Evolutionary conservation across 352 stramenopile species (phyloP), one percentile per base, ranked within the genome.

Genomic region (Pythium phragmiticola): DNA sequence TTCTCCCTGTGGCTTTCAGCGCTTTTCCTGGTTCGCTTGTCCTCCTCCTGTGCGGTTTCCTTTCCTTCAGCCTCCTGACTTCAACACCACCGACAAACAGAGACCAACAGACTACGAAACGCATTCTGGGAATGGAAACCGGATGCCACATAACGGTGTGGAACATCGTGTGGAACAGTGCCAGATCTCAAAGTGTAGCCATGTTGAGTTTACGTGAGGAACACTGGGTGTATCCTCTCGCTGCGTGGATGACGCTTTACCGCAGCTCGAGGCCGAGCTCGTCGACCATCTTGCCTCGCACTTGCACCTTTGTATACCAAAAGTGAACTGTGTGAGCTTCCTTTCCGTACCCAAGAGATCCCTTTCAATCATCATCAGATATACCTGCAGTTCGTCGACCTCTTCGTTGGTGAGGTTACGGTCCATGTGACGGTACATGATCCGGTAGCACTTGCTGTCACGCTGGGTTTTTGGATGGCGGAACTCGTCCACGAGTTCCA

Each of bases 341-440:
- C 7, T 39, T 14, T 11, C 1, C 34, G 11, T 39, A 39, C 4
- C 34, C 34, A 12, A 39, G 4, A 39, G 34, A 39, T 13, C 2
- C 34, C 7, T 11, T 2, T 30, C 26, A 30, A 30, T 30, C 26
- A 30, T 39, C 34, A 3, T 39, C 4, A 19, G 21, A 48, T 13
- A 39, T 72, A 95, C 82, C 84, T 99, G 98, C 14, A 99, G 81
- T 17, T 74, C 78, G 82, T 99, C 96, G 64, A 99, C 94, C 74
- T 99, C 97, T 58, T 98, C 94, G 82, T 99, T 99, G 52, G 97
- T 99, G 43, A 99, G 84, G 63, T 88, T 98, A 34, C 98, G 92
- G 74, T 99, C 97, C 96, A 99, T 99, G 73, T 95, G 96, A 65
- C 98, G 90, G 75, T 99, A 99, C 21, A 87, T 98, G 74, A 99